Base-by-base conservation (phyloP, 768 basidiomycete genomes). In the Sarcodon aspratus region DNA sequence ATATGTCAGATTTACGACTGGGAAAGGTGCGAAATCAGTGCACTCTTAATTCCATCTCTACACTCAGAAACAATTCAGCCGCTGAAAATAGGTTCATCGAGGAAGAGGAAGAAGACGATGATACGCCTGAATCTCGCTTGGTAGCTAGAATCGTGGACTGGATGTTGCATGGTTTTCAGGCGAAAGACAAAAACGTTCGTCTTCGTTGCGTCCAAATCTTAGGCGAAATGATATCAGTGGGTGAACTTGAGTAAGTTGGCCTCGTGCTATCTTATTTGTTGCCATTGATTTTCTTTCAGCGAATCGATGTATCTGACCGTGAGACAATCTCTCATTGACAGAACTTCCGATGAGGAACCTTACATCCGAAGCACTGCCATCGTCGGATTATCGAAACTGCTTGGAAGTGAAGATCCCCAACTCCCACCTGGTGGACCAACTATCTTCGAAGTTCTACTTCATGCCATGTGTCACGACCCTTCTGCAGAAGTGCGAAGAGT, bases 71-170 rank as follows among this genome's bases (percentile, higher is more conserved):
- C 5, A 49, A n/a, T 11, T 10, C 33, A 48, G n/a, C 18, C 48
- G 48, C 58, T 74, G 8, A 64, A 62, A 32, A 71, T 57, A 54
- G 38, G 47, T 21, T 52, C 58, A 27, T 27, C 47, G 63, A 34
- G 50, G 61, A 64, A 9, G 62, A 34, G 6, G 71, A 64, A 9
- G 62, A 34, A 5, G 71, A 80, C 13, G 82, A 85, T 18, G 84
- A 88, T 4, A 85, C 82, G 0, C 64, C 80, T 0, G 73, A 79
- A 0, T 73, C 87, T 0, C 71, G 89, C 52, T 87, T 94, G 57
- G 68, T 83, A 1, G 65, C 75, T 3, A 72, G 77, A 36, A 66
- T 92, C 7, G 67, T 93, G 38, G 75, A 75, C 44, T 89, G 73
- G 53, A 60, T 76, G 11, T 56, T 74, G 8, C 59, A 66, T 36